phyloP scores from a whole-genome alignment of 805 yeast species.

The Torulaspora franciscae region DNA sequence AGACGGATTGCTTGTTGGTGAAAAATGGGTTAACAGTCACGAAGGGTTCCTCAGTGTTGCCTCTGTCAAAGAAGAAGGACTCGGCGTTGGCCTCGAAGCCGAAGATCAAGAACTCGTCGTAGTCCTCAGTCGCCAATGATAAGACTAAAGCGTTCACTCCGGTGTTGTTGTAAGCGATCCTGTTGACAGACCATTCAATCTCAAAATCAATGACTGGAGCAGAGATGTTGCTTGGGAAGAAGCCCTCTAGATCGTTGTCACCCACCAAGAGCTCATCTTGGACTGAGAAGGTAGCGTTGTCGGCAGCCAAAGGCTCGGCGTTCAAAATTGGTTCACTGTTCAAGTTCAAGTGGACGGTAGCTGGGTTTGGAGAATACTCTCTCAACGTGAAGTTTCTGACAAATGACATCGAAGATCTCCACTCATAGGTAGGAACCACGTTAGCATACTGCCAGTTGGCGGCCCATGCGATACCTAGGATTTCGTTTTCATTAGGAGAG shows the following conservation, averaged over 20 bases:
- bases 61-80: slow-evolving; percentile 31
- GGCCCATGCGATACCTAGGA: slow-evolving; percentile 41
- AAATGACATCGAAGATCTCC: slow-evolving; percentile 38
- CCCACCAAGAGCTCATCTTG: slow-evolving; percentile 4
- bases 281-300: background rate
- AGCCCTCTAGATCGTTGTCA: background rate
- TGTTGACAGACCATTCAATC: slow-evolving; percentile 22
- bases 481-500: slow-evolving; percentile 27
- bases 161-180: slow-evolving; percentile 7
- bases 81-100: slow-evolving; percentile 28
- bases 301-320: slow-evolving; percentile 1
- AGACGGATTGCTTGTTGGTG: slow-evolving; percentile 26
- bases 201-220: slow-evolving; percentile 29
- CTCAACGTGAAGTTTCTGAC: slow-evolving; percentile 32
- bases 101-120: slow-evolving; percentile 22
- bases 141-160: slow-evolving; percentile 20
- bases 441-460: slow-evolving; percentile 42
- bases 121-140: slow-evolving; percentile 17
- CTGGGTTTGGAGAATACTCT: slow-evolving; percentile 28
- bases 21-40: slow-evolving; percentile 27
- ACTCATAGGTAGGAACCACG: slow-evolving; percentile 36
- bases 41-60: slow-evolving; percentile 21
- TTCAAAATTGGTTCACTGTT: slow-evolving; percentile 28
- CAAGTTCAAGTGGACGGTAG: slow-evolving; percentile 18
- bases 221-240: background rate